A percentile compares a stretch with the other conserved stretches of the same genome.
phyloP scores from a whole-genome alignment of 768 basidiomycete species.

The Saitozyma sp. region DNA sequence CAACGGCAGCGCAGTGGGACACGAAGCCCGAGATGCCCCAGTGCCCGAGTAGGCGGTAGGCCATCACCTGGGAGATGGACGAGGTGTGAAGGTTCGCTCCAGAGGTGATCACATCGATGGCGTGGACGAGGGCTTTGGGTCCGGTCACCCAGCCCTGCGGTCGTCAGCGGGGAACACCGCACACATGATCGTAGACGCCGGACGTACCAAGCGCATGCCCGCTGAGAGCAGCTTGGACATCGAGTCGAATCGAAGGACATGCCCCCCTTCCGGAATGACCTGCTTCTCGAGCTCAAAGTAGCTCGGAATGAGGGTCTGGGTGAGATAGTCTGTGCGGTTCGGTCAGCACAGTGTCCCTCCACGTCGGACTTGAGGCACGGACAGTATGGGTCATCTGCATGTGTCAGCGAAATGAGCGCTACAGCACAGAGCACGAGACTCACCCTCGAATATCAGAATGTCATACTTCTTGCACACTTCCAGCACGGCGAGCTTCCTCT shows the following conservation, averaged over 20 bases:
- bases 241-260: conserved; percentile 85
- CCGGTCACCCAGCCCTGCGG: conserved; percentile 73
- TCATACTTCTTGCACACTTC: conserved; percentile 69
- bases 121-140: conserved; percentile 65
- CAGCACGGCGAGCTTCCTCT: conserved; percentile 68
- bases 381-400: conserved; percentile 67
- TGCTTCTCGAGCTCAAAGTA: conserved; percentile 79
- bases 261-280: conserved; percentile 65
- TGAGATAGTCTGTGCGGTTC: conserved; percentile 34
- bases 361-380: not conserved
- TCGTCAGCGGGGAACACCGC: not conserved
- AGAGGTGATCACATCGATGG: conserved; percentile 63
- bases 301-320: conserved; percentile 60
- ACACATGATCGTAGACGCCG: conserved; percentile 7
- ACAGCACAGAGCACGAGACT: conserved; percentile 18
- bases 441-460: conserved; percentile 83
- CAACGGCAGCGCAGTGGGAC: conserved; percentile 66
- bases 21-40: conserved; percentile 73
- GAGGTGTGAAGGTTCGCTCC: conserved; percentile 57
- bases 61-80: conserved; percentile 45
- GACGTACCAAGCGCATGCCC: conserved; percentile 42
- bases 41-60: conserved; percentile 34
- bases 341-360: too few species aligned
- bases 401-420: conserved; percentile 8
- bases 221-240: conserved; percentile 70